Base-by-base conservation (phyloP, 345 rosid genomes). In the Rhodomyrtus tomentosa region DNA sequence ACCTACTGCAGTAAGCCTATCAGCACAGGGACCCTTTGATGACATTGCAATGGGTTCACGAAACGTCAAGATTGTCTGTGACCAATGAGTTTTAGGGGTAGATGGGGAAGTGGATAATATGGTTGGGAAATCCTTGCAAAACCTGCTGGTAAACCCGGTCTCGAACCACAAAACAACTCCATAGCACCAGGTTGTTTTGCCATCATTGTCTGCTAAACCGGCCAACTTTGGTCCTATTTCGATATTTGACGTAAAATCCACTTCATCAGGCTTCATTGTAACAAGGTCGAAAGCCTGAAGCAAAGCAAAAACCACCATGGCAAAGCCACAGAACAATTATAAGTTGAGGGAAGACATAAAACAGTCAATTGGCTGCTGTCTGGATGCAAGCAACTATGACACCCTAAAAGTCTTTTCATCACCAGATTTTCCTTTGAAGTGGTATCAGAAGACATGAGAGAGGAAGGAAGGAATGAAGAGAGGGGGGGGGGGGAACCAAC, bases 91-190 rank as follows among this genome's bases (percentile, higher is more conserved):
- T 89, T 89, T 92, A 55, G 94, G 93, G 80, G 95, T 92, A 85
- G 87, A 89, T 0, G 99, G 99, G 21, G 99, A 95, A 74, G 99
- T 95, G 21, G 99, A 94, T 87, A 97, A 87, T 52, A 93, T 86
- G 21, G 92, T 89, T 24, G 99, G 94, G 54, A 85, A 89, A 88
- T 95, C 98, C 92, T 90, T 95, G 95, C 99, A 97, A 92, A 95
- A 95, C 85, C 99, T 91, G 88, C 85, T 42, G 16, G 98, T 93
- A 87, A 97, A 97, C 86, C 96, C 98, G 50, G 98, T 93, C 22
- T 97, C 99, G 4, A 97, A 97, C 99, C 99, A 95, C 84, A 97
- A 73, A 36, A 95, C 98, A 55, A 93, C 87, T 54, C 99, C 99
- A 82, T 92, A 91, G 84, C 99, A 97, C 84, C 86, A 84, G 84